Evolutionary conservation across 371 early-diverging fungal species (phyloP).

Genomic region (Phascolomyces articulosus): DNA sequence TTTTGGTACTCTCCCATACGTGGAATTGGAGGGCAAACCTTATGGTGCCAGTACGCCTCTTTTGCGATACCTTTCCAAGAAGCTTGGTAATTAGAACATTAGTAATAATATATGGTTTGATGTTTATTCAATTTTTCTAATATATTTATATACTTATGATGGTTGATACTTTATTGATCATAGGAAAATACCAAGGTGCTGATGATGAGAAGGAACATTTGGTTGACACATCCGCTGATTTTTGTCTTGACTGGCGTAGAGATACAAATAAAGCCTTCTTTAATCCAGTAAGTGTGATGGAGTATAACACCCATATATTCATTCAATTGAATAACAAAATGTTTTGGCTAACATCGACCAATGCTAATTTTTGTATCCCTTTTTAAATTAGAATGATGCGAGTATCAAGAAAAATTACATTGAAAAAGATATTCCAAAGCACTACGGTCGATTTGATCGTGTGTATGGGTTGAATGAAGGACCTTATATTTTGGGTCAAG

Average conservation of each 20-base stretch:
- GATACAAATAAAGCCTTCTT: conserved; percentile 1
- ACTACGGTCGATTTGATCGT: conserved; percentile 7
- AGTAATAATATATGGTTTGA: too few species aligned
- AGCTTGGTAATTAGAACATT: too few species aligned
- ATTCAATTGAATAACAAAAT: too few species aligned
- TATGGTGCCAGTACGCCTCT: conserved; percentile 24
- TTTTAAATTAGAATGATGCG: background rate
- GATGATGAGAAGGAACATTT: conserved; percentile 27
- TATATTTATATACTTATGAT: background rate
- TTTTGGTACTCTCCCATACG: conserved; percentile 25
- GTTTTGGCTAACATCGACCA: too few species aligned
- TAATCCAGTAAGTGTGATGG: background rate
- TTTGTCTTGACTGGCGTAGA: conserved; percentile 15
- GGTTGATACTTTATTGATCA: background rate
- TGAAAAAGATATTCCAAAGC: background rate
- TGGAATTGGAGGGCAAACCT: conserved; percentile 25
- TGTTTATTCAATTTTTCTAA: too few species aligned
- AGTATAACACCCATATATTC: too few species aligned
- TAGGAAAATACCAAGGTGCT: conserved; percentile 25
- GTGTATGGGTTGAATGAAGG: conserved; percentile 15
- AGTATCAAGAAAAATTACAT: conserved; percentile 6
- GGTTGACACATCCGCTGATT: conserved; percentile 24
- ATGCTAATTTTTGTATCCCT: too few species aligned
- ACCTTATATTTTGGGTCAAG: conserved; percentile 29
- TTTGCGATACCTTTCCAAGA: conserved; percentile 26